Evolutionary conservation across 2,329 filamentous ascomycete species (phyloP).

Genomic region (Pestalotiopsis fici): DNA sequence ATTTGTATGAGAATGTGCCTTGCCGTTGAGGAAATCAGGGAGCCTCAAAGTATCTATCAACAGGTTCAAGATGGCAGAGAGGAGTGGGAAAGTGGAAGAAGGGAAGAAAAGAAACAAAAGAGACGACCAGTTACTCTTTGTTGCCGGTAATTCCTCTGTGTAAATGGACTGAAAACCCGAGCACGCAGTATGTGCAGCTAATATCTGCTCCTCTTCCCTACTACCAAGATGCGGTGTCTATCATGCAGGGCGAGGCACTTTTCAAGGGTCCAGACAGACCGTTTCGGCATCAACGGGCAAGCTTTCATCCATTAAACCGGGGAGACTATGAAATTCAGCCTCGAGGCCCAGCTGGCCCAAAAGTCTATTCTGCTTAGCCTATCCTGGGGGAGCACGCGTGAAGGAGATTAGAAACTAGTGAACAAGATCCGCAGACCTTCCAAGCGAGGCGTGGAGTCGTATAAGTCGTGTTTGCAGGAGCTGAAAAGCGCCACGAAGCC

Average conservation of each 20-base stretch:
- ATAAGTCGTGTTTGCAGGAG: constrained; percentile 31
- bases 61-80: not conserved
- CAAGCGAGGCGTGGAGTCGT: not conserved
- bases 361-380: not conserved
- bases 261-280: not conserved
- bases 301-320: too few relatives aligned
- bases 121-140: not conserved
- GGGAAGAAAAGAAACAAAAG: not conserved
- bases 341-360: not conserved
- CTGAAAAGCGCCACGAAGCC: constrained; percentile 28
- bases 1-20: not conserved
- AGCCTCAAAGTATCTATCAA: not conserved
- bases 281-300: too few relatives aligned
- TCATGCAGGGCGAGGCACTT: not conserved
- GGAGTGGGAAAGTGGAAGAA: not conserved
- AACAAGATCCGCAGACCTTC: not conserved
- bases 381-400: not conserved
- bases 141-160: not conserved
- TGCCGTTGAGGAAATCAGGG: not conserved
- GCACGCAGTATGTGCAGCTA: not conserved
- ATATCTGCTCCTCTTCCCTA: not conserved
- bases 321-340: not conserved
- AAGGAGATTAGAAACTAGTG: not conserved
- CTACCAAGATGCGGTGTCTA: not conserved
- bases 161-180: not conserved